Percentiles rank a stretch among this genome's conserved stretches.
These are phyloP conservation scores for Mycena rosella DNA, from an alignment of 768 basidiomycete genomes.

Conservation along the genomic window DNA sequence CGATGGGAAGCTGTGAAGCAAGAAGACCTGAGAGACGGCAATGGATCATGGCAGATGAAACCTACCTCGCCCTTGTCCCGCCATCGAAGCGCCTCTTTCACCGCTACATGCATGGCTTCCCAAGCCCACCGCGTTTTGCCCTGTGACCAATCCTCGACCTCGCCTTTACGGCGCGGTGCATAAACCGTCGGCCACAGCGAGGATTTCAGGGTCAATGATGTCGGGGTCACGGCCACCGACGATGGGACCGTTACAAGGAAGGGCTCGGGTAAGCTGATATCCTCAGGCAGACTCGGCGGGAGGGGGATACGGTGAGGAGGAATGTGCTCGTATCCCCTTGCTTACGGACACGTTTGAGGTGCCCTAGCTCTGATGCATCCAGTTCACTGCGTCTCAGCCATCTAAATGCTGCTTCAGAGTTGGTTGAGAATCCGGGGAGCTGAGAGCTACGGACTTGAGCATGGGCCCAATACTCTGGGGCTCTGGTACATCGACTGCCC, in stretches of 20 bases:
- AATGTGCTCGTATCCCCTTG: constrained; percentile 60
- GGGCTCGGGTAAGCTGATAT: constrained; percentile 62
- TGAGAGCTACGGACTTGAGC: constrained; percentile 64
- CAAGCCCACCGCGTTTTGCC: constrained; percentile 82
- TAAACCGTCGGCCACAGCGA: constrained; percentile 90
- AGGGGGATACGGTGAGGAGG: constrained; percentile 60
- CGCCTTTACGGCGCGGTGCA: constrained; percentile 76
- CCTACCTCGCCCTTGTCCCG: constrained; percentile 70
- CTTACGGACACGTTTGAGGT: constrained; percentile 84
- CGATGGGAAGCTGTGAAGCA: constrained; percentile 74
- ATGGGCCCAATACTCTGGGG: constrained; percentile 68
- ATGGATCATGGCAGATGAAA: constrained; percentile 20
- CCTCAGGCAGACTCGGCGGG: constrained; percentile 64
- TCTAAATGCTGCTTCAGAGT: constrained; percentile 51
- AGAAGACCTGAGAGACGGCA: constrained; percentile 17
- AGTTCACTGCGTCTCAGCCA: constrained; percentile 77
- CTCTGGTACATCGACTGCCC: constrained; percentile 83
- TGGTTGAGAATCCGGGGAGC: neutral
- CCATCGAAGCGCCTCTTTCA: constrained; percentile 63
- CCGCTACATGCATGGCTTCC: constrained; percentile 69
- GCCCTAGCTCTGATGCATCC: constrained; percentile 72
- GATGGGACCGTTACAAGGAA: constrained; percentile 74
- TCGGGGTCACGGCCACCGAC: constrained; percentile 73
- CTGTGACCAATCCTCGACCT: constrained; percentile 74
- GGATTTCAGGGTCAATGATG: constrained; percentile 75